Conservation (phyloP, 2,329 filamentous ascomycete species). For the Verticillium tricorpus region DNA sequence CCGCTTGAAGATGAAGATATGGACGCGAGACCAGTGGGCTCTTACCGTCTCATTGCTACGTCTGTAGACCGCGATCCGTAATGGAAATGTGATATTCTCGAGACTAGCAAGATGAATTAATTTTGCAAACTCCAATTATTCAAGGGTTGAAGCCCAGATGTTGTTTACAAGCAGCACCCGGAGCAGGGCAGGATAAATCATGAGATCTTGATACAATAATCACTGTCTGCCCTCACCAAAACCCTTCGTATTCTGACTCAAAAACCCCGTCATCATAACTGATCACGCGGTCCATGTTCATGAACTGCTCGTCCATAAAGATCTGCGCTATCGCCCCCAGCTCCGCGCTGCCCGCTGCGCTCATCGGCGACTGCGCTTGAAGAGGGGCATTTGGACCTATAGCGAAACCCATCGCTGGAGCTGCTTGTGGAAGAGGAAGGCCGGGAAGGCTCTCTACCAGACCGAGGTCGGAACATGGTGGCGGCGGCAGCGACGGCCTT, state of each 20-base stretch:
- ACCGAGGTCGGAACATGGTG: background rate
- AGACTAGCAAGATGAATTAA: too few species aligned
- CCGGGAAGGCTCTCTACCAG: background rate
- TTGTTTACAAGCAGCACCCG: too few species aligned
- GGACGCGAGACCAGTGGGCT: background rate
- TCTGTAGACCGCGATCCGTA: too few species aligned
- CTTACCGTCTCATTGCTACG: too few species aligned
- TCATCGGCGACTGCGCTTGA: background rate
- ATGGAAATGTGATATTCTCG: too few species aligned
- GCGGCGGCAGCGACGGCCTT: background rate
- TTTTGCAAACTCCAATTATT: too few species aligned
- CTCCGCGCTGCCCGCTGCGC: conserved; percentile 10
- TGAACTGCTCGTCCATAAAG: conserved; percentile 13
- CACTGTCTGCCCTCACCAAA: conserved; percentile 1
- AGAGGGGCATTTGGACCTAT: background rate
- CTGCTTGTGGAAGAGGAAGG: background rate
- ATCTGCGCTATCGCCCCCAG: conserved; percentile 16
- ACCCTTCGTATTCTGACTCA: conserved; percentile 10
- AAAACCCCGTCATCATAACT: conserved; percentile 17
- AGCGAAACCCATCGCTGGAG: background rate
- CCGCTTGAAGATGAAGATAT: too few species aligned
- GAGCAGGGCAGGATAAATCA: background rate
- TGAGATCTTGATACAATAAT: background rate
- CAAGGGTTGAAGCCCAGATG: too few species aligned
- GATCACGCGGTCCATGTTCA: conserved; percentile 17